phyloP scores from a whole-genome alignment of 345 rosid genomes.

The Gossypium anomalum region DNA sequence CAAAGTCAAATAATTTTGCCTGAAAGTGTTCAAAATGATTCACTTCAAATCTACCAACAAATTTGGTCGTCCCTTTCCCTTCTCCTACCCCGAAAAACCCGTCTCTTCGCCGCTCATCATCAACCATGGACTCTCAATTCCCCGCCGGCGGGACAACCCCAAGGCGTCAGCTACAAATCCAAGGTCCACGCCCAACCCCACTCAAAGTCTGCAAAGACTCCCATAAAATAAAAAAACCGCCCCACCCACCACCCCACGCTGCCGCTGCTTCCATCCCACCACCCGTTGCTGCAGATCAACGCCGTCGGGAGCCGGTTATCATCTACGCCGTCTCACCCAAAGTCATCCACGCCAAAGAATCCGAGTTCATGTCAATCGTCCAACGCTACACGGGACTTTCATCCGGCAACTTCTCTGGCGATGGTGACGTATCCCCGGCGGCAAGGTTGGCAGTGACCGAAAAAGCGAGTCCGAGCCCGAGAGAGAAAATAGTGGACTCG shows the following conservation, averaged over 20 bases:
- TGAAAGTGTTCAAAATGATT: neutral
- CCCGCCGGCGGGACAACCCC: constrained; percentile 25
- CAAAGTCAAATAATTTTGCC: constrained; percentile 30
- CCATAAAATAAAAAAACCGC: constrained; percentile 58
- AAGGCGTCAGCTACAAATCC: constrained; percentile 48
- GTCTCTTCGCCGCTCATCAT: neutral
- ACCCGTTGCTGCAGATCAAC: constrained; percentile 13
- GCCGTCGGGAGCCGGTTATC: constrained; percentile 47
- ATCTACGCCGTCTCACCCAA: constrained; percentile 87
- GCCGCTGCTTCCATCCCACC: neutral
- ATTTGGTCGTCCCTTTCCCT: neutral
- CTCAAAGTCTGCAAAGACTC: constrained; percentile 61
- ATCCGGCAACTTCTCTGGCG: constrained; percentile 34
- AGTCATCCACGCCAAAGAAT: constrained; percentile 57
- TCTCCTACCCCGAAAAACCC: neutral
- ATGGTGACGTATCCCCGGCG: constrained; percentile 67
- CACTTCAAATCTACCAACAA: constrained; percentile 6
- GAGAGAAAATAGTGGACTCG: constrained; percentile 24
- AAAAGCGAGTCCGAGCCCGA: constrained; percentile 61
- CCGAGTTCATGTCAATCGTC: constrained; percentile 73
- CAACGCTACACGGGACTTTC: constrained; percentile 84
- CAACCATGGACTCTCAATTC: constrained; percentile 37
- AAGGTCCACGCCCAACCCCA: constrained; percentile 73
- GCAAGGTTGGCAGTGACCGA: constrained; percentile 78
- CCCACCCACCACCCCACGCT: constrained; percentile 33